Percentiles rank a stretch among this genome's conserved stretches.
Evolutionary conservation across 192 early-diverging fungal genomes (phyloP).

Genomic region (Coemansia sp.): DNA sequence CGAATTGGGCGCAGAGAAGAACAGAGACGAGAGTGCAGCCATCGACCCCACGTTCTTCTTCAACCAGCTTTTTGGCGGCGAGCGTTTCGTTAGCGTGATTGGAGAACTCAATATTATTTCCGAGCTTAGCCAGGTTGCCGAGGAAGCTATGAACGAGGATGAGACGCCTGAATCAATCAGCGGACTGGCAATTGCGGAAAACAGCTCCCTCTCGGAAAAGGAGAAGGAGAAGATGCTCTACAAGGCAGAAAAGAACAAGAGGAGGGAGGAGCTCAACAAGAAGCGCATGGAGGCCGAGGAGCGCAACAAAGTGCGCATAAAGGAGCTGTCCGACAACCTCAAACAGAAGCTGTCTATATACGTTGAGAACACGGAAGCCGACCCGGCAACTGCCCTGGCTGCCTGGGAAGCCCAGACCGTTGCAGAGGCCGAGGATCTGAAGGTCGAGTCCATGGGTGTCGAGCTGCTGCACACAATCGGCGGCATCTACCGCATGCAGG

Average conservation of each 20-base stretch:
- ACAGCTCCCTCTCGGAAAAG: slow-evolving; percentile 8
- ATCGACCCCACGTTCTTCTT: slow-evolving; percentile 96
- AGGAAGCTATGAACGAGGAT: slow-evolving; percentile 62
- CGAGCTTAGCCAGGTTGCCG: slow-evolving; percentile 85
- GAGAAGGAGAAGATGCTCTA: slow-evolving; percentile 48
- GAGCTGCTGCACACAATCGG: slow-evolving; percentile 94
- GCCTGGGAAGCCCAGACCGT: slow-evolving; percentile 71
- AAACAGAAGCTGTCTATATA: slow-evolving; percentile 78
- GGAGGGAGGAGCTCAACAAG: slow-evolving; percentile 62
- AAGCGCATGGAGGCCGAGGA: slow-evolving; percentile 64
- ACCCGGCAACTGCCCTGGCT: slow-evolving; percentile 59
- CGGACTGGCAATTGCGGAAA: slow-evolving; percentile 38
- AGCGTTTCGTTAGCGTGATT: slow-evolving; percentile 96
- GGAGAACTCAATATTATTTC: slow-evolving; percentile 96
- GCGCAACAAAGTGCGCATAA: slow-evolving; percentile 66
- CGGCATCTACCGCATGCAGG: slow-evolving; percentile 86
- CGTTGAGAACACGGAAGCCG: slow-evolving; percentile 63
- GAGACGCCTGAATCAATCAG: slow-evolving; percentile 27
- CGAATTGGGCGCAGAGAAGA: slow-evolving; percentile 72
- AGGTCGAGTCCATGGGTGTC: slow-evolving; percentile 88
- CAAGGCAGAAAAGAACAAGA: slow-evolving; percentile 62
- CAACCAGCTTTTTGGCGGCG: slow-evolving; percentile 95
- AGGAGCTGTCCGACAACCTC: slow-evolving; percentile 73
- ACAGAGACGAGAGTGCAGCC: slow-evolving; percentile 63
- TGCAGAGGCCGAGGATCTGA: slow-evolving; percentile 85